These are phyloP conservation scores for Silene latifolia DNA, from an alignment of 148 eudicot genomes.

Conservation along the genomic window DNA sequence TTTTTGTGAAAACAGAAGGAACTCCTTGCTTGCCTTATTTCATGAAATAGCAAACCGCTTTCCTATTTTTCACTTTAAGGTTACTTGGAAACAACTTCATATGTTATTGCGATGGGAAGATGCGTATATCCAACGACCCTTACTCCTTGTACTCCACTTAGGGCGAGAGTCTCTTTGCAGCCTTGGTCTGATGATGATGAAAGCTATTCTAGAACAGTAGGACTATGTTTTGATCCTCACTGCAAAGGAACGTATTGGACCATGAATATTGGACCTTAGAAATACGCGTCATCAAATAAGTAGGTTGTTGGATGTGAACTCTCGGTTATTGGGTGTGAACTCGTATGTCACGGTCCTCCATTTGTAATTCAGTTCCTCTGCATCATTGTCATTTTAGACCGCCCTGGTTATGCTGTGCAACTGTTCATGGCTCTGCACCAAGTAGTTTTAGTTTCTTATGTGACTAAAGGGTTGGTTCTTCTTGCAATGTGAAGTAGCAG, in stretches of 20 bases:
- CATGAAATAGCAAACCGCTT: not conserved
- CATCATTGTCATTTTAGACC: not conserved
- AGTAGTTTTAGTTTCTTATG: not conserved
- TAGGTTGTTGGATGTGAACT: not conserved
- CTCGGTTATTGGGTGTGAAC: not conserved
- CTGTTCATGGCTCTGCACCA: not conserved
- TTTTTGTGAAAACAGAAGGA: not conserved
- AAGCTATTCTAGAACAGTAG: not conserved
- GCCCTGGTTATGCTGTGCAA: not conserved
- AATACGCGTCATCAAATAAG: not conserved
- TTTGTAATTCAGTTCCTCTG: not conserved
- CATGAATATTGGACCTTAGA: slow-evolving; percentile 8
- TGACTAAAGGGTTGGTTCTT: not conserved
- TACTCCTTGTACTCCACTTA: not conserved
- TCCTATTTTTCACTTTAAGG: not conserved
- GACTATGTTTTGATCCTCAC: not conserved
- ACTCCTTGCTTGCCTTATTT: not conserved
- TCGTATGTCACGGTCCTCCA: not conserved
- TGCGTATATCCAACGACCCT: not conserved
- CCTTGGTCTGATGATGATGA: no score
- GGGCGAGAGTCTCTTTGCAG: not conserved
- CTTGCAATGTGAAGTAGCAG: not conserved
- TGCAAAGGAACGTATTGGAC: not conserved
- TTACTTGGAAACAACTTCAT: not conserved
- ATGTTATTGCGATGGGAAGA: not conserved